phyloP scores from a whole-genome alignment of 108 stramenopile species.

The Hondaea fermentalgiana region DNA sequence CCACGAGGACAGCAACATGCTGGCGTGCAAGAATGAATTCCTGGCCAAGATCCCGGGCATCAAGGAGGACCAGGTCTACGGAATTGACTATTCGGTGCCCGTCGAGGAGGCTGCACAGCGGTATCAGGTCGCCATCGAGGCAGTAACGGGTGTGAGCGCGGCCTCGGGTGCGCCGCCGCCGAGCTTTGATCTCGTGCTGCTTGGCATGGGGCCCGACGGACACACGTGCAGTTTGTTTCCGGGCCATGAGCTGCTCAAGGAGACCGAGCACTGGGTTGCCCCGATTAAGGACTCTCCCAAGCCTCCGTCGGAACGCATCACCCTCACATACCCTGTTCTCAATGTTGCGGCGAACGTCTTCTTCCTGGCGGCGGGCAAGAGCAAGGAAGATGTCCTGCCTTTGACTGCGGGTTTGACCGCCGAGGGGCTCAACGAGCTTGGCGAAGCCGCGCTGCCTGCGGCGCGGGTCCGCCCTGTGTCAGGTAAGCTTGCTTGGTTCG shows the following conservation, averaged over 20 bases:
- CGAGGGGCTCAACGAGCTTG: neutral
- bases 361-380: slow-evolving; percentile 65
- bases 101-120: slow-evolving; percentile 26
- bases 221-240: slow-evolving; percentile 93
- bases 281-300: slow-evolving; percentile 85
- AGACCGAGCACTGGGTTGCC: slow-evolving; percentile 55
- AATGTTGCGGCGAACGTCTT: slow-evolving; percentile 61
- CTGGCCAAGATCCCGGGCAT: slow-evolving; percentile 65
- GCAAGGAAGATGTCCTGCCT: slow-evolving; percentile 55
- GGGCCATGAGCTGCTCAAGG: slow-evolving; percentile 63
- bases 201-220: slow-evolving; percentile 92
- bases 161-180: slow-evolving; percentile 32
- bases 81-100: neutral
- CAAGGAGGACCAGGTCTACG: slow-evolving; percentile 37
- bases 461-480: slow-evolving; percentile 48
- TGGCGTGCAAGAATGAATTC: slow-evolving; percentile 45
- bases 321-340: slow-evolving; percentile 72
- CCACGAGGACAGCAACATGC: slow-evolving; percentile 71
- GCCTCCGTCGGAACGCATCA: slow-evolving; percentile 81
- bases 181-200: slow-evolving; percentile 70
- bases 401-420: neutral
- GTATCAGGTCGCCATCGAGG: slow-evolving; percentile 57
- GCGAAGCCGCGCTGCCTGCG: slow-evolving; percentile 25
- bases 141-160: slow-evolving; percentile 28
- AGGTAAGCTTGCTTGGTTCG: slow-evolving; percentile 57